These are phyloP conservation scores for Lactarius psammicola DNA, from an alignment of 768 basidiomycete genomes.

Conservation along the genomic window DNA sequence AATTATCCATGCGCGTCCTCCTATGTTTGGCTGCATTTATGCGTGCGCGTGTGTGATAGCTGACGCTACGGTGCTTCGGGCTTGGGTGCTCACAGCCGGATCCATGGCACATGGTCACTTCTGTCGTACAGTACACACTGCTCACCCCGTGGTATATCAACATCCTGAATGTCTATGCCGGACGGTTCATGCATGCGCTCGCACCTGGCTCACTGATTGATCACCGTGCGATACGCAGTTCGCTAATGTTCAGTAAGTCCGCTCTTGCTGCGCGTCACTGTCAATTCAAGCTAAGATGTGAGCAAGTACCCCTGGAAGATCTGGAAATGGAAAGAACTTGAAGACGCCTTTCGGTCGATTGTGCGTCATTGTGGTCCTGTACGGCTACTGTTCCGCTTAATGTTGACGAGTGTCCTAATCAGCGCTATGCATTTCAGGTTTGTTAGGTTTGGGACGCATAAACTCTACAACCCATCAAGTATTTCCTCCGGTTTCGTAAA, in stretches of 20 bases:
- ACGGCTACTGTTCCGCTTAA: too few species aligned
- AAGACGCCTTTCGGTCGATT: too few species aligned
- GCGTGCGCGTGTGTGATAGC: slow-evolving; percentile 13
- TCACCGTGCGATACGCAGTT: slow-evolving; percentile 47
- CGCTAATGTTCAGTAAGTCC: slow-evolving; percentile 66
- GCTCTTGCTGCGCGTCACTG: too few species aligned
- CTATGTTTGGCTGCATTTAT: background rate
- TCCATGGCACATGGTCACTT: slow-evolving; percentile 98
- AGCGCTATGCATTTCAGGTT: too few species aligned
- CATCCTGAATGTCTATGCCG: slow-evolving; percentile 88
- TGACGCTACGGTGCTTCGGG: background rate
- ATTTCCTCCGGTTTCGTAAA: too few species aligned
- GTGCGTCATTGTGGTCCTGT: too few species aligned
- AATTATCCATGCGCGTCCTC: slow-evolving; percentile 71
- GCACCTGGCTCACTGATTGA: background rate
- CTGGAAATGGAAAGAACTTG: too few species aligned
- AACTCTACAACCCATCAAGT: too few species aligned
- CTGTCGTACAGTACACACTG: slow-evolving; percentile 87
- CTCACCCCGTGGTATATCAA: slow-evolving; percentile 94
- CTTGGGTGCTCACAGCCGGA: slow-evolving; percentile 74
- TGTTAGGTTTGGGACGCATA: too few species aligned
- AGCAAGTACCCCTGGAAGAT: too few species aligned
- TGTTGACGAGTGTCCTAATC: too few species aligned
- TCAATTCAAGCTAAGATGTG: too few species aligned
- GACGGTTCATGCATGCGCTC: slow-evolving; percentile 35